Base-by-base conservation (phyloP, 495 filamentous ascomycete species). In the Astrothelium macrocarpum region DNA sequence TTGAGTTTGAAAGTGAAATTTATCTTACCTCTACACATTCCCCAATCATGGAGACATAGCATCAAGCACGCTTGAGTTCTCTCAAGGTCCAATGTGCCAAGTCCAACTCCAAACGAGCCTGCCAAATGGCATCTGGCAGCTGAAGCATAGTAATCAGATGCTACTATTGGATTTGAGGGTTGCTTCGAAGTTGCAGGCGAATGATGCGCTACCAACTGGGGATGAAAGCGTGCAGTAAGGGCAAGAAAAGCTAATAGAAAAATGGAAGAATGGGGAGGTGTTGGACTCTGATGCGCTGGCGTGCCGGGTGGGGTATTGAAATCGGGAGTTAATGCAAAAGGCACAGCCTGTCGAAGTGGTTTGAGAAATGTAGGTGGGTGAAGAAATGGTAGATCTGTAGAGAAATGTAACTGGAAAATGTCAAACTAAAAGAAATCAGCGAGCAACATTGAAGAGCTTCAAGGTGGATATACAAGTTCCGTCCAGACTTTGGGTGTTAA, bases 11-110 rank as follows among this genome's bases (percentile, higher is more conserved):
- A 49, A n/a, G 1, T 0, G 45, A 5, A 49, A 49, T 0, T 20
- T 25, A 60, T 67, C 4, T 59, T 45, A 0, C 88, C 90, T 45
- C 89, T 83, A 36, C 82, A 84, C 77, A 89, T 89, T 32, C 87
- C 87, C 90, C 90, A 94, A 69, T 93, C 90, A 68, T 94, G 89
- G 25, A 94, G 78, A 0, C 85, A 87, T 11, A 96, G 78, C 89
- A 95, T 94, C 49, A 94, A 75, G 23, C 90, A 78, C 2, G 87
- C 88, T 68, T 93, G 89, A 2, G 88, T 84, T 26, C 86, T 80
- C 62, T 91, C 85, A 5, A 95, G 78, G 11, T 87, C 68, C 69
- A 85, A 68, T 60, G 79, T 62, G 71, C 82, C 79, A 78, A 87
- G 68, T 71, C 78, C 66, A 71, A 81, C 71, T 72, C 78, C 71